Conservation (phyloP, 257 asterid species). For the Solanum acaule region DNA sequence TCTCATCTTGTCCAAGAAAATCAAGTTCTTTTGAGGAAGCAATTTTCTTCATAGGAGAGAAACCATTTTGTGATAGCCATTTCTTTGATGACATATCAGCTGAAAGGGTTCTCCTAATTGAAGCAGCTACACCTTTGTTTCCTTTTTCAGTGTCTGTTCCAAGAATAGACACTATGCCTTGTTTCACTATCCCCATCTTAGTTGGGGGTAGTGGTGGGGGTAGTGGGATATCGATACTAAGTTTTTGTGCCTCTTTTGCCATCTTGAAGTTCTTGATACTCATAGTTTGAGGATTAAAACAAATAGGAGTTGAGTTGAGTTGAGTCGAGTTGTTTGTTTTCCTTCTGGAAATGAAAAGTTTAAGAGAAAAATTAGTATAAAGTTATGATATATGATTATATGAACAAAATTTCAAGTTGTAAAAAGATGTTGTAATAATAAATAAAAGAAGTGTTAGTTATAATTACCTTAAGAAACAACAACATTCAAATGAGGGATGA, state of each 20-base stretch:
- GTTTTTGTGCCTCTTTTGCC: neutral
- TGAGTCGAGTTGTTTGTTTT: neutral
- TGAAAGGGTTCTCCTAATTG: conserved; percentile 23
- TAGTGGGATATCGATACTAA: neutral
- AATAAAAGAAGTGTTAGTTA: neutral
- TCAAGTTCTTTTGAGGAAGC: conserved; percentile 13
- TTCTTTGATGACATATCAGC: conserved; percentile 41
- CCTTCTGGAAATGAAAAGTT: conserved; percentile 8
- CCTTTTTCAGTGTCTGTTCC: neutral
- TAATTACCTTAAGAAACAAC: conserved; percentile 13
- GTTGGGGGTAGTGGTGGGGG: neutral
- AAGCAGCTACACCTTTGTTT: neutral
- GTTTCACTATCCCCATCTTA: conserved; percentile 12
- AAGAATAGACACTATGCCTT: conserved; percentile 41
- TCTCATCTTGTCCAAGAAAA: conserved; percentile 9
- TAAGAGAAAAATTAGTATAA: neutral
- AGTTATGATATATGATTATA: neutral
- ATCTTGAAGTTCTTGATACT: neutral
- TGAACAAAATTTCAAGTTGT: neutral
- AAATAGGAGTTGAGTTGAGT: neutral
- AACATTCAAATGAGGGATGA: conserved; percentile 9
- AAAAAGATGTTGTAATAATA: neutral
- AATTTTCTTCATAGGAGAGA: conserved; percentile 14
- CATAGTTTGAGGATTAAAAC: neutral
- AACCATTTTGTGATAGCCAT: conserved; percentile 27